A percentile compares a stretch with the other conserved stretches of the same genome.
Evolutionary conservation across 805 yeast species (phyloP).

Genomic region (Schizosaccharomyces osmophilus): DNA sequence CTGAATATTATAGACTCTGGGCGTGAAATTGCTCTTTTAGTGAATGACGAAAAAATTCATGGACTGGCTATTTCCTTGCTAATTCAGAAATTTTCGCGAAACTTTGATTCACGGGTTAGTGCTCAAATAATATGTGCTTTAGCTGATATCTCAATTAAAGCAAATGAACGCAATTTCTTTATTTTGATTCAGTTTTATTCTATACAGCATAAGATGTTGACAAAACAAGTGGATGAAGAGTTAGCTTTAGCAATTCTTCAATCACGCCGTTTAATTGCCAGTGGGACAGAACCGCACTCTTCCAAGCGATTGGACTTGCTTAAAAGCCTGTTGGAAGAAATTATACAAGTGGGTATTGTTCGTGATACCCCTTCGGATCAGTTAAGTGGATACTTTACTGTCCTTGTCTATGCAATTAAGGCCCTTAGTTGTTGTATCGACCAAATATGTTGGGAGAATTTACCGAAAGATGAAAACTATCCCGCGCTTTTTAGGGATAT

Average conservation of each 20-base stretch:
- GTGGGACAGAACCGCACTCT: neutral
- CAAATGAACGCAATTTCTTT: conserved; percentile 15
- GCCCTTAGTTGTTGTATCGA: conserved; percentile 57
- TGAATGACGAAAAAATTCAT: conserved; percentile 24
- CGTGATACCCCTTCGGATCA: conserved; percentile 38
- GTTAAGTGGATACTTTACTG: conserved; percentile 10
- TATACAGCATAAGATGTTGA: neutral
- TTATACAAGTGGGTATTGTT: neutral
- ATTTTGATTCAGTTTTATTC: conserved; percentile 10
- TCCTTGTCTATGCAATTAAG: conserved; percentile 22
- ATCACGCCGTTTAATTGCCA: neutral
- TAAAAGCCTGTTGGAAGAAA: neutral
- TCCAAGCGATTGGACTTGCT: conserved; percentile 10
- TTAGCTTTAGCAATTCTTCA: neutral
- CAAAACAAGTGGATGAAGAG: neutral
- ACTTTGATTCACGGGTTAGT: conserved; percentile 29
- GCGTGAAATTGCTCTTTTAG: conserved; percentile 36
- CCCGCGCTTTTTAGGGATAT: conserved; percentile 52
- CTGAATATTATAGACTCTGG: conserved; percentile 47
- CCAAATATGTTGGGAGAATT: conserved; percentile 27
- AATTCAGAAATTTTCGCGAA: conserved; percentile 41
- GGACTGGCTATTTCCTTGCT: conserved; percentile 16
- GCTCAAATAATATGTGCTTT: conserved; percentile 26
- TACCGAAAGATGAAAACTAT: conserved; percentile 22
- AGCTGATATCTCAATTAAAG: conserved; percentile 46